phyloP scores from a whole-genome alignment of 148 eudicot species.

The Vaccinium myrtillus region DNA sequence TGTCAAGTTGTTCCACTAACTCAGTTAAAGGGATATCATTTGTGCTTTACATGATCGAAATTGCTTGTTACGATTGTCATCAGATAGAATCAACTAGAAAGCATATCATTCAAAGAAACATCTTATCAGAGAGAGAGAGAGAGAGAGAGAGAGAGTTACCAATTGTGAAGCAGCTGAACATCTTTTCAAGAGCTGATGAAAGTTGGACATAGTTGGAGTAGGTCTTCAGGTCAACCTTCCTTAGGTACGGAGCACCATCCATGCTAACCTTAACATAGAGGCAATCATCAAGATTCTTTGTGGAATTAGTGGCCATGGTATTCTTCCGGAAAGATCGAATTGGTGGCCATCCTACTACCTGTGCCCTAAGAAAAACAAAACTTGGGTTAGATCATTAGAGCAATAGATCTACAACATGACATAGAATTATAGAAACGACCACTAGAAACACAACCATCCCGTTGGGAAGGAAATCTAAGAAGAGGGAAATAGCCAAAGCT shows the following conservation, averaged over 20 bases:
- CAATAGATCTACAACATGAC: background rate
- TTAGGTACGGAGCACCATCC: constrained; percentile 85
- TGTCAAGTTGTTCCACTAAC: too few relatives aligned
- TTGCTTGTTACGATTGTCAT: background rate
- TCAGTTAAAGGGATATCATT: background rate
- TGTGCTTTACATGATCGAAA: background rate
- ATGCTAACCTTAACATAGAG: constrained; percentile 61
- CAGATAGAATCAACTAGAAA: background rate
- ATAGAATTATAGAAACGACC: background rate
- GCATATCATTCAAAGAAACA: background rate
- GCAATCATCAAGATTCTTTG: constrained; percentile 39
- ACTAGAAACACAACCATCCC: background rate
- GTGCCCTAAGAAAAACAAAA: constrained; percentile 48
- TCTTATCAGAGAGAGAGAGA: background rate
- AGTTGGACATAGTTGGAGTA: constrained; percentile 55
- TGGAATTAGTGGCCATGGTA: constrained; percentile 51
- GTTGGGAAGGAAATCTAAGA: background rate
- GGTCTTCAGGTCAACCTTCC: constrained; percentile 79
- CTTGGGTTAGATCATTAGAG: background rate
- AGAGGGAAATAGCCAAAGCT: background rate
- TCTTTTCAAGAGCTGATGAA: constrained; percentile 56
- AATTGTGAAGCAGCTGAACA: constrained; percentile 60
- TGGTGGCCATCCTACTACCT: constrained; percentile 96
- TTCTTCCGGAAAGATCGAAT: constrained; percentile 81
- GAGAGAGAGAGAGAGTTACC: constrained; percentile 24